These are phyloP conservation scores for Calonectria ilicicola DNA, from an alignment of 2,329 filamentous ascomycete species.

Conservation along the genomic window DNA sequence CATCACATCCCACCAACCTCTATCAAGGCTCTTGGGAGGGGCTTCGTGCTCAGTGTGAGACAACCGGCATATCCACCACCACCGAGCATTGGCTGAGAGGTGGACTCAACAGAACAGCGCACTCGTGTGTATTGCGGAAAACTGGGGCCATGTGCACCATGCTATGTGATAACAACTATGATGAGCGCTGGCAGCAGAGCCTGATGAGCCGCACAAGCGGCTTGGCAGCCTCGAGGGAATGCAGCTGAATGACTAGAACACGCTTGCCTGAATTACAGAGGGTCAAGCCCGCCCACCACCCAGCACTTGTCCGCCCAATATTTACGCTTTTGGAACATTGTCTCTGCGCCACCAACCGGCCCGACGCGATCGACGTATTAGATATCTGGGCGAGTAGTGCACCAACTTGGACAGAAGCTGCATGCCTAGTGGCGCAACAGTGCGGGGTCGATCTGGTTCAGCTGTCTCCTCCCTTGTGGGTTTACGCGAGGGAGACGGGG, in stretches of 20 bases:
- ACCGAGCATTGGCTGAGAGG: background rate
- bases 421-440: background rate
- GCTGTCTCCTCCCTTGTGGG: background rate
- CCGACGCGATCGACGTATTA: background rate
- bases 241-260: background rate
- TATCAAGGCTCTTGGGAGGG: background rate
- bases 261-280: background rate
- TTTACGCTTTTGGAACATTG: background rate
- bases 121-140: background rate
- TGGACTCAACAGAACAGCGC: background rate
- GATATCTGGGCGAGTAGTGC: background rate
- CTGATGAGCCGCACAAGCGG: background rate
- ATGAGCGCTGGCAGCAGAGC: background rate
- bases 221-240: background rate
- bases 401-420: background rate
- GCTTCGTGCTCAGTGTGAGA: background rate
- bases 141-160: background rate
- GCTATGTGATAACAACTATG: background rate
- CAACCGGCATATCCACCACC: background rate
- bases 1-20: background rate
- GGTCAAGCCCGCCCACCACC: background rate
- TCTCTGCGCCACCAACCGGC: constrained; percentile 2
- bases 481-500: background rate
- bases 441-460: background rate
- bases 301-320: background rate